These are phyloP conservation scores for Cornus kousa DNA, from an alignment of 148 eudicot genomes.

Conservation along the genomic window DNA sequence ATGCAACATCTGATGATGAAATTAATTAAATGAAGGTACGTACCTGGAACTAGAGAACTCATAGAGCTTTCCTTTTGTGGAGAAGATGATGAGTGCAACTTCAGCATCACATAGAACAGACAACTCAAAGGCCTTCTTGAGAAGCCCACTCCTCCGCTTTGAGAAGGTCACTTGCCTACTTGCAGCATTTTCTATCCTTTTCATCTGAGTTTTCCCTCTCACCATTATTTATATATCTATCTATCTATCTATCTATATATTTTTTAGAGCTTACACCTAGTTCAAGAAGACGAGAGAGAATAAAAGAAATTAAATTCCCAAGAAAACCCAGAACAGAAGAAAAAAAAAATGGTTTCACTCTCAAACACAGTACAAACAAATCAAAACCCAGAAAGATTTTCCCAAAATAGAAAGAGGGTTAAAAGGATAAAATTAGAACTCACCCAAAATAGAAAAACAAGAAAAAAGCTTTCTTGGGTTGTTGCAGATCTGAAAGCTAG, in stretches of 20 bases:
- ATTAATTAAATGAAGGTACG: constrained; percentile 14
- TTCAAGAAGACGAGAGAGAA: not conserved
- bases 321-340: not conserved
- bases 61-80: constrained; percentile 54
- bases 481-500: constrained; percentile 11
- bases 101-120: constrained; percentile 78
- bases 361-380: not conserved
- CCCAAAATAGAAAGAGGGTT: not conserved
- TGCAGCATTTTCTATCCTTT: constrained; percentile 66
- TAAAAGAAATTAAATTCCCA: not conserved
- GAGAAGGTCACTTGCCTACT: constrained; percentile 78
- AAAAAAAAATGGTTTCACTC: not conserved
- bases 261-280: too few relatives aligned
- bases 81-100: constrained; percentile 61
- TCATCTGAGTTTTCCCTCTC: constrained; percentile 73
- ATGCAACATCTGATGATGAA: not conserved
- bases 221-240: constrained; percentile 37
- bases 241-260: too few relatives aligned
- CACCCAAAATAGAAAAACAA: constrained; percentile 18
- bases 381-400: constrained; percentile 7
- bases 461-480: constrained; percentile 16
- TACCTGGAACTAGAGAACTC: constrained; percentile 76
- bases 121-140: constrained; percentile 68
- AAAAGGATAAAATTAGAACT: not conserved
- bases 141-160: constrained; percentile 67